Evolutionary conservation across 1,284 basidiomycete genomes (phyloP).

Genomic region (Paramarasmius palmivorus): DNA sequence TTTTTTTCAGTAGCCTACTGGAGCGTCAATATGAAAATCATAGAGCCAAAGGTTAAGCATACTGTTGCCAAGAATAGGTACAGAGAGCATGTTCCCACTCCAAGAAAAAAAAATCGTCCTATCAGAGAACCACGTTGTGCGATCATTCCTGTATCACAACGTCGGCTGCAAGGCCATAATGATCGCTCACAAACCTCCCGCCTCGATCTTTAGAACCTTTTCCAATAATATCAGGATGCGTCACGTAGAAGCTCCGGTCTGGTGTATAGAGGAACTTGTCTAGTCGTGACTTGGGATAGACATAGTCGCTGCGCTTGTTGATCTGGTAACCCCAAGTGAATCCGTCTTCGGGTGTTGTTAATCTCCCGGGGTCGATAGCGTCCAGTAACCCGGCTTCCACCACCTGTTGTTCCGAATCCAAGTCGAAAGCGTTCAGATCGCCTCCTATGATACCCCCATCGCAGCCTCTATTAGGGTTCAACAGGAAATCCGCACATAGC

Average conservation of each 20-base stretch:
- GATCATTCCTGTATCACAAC: conserved; percentile 16
- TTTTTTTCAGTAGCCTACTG: no score
- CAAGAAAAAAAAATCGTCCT: neutral
- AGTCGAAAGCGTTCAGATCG: conserved; percentile 67
- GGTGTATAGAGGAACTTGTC: conserved; percentile 66
- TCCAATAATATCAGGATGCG: conserved; percentile 54
- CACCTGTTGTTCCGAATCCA: conserved; percentile 42
- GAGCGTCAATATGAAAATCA: conserved; percentile 21
- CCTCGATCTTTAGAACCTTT: conserved; percentile 40
- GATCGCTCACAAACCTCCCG: conserved; percentile 62
- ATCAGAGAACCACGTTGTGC: neutral
- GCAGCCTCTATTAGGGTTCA: conserved; percentile 28
- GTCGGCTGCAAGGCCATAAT: conserved; percentile 59
- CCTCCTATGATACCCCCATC: conserved; percentile 62
- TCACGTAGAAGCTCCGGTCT: conserved; percentile 45
- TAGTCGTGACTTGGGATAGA: conserved; percentile 49
- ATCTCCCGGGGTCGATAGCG: conserved; percentile 39
- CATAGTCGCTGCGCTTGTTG: conserved; percentile 21
- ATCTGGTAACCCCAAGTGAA: conserved; percentile 70
- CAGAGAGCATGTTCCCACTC: no score
- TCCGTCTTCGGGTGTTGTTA: conserved; percentile 39
- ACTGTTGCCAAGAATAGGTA: no score
- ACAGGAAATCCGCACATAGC: conserved; percentile 42
- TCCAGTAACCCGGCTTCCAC: conserved; percentile 50
- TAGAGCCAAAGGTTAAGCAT: conserved; percentile 32